These are phyloP conservation scores for Candida berthetii DNA, from an alignment of 805 yeast genomes.

Conservation along the genomic window DNA sequence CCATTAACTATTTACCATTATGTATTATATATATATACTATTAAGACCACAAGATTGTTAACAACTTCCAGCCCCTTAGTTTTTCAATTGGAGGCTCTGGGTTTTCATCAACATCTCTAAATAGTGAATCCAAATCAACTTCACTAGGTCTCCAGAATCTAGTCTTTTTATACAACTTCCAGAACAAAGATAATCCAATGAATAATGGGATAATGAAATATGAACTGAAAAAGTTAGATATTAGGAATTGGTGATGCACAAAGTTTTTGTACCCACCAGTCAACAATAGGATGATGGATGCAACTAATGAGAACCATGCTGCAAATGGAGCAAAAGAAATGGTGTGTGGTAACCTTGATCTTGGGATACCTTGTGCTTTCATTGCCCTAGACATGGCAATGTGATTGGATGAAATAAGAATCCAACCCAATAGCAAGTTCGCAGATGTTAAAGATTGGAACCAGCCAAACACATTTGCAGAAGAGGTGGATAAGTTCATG, in stretches of 20 bases:
- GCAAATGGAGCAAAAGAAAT: slow-evolving; percentile 19
- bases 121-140: slow-evolving; percentile 30
- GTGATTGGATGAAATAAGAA: slow-evolving; percentile 22
- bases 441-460: slow-evolving; percentile 26
- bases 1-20: no score
- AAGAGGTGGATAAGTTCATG: slow-evolving; percentile 18
- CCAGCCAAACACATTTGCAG: slow-evolving; percentile 28
- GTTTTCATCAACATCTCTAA: slow-evolving; percentile 19
- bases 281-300: slow-evolving; percentile 20
- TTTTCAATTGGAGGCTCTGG: slow-evolving; percentile 18
- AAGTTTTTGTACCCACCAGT: slow-evolving; percentile 30
- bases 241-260: slow-evolving; percentile 20
- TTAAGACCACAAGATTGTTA: slow-evolving; percentile 11
- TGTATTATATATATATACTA: no score
- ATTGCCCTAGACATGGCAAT: slow-evolving; percentile 25
- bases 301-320: slow-evolving; percentile 23
- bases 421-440: slow-evolving; percentile 24
- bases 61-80: slow-evolving; percentile 8
- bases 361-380: slow-evolving; percentile 31
- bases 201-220: slow-evolving; percentile 18
- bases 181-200: slow-evolving; percentile 19
- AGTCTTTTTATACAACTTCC: slow-evolving; percentile 26
- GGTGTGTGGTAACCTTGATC: slow-evolving; percentile 26
- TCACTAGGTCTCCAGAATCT: slow-evolving; percentile 27
- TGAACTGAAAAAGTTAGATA: slow-evolving; percentile 5